These are phyloP conservation scores for Sutorius australiensis DNA, from an alignment of 768 basidiomycete genomes.

Conservation along the genomic window DNA sequence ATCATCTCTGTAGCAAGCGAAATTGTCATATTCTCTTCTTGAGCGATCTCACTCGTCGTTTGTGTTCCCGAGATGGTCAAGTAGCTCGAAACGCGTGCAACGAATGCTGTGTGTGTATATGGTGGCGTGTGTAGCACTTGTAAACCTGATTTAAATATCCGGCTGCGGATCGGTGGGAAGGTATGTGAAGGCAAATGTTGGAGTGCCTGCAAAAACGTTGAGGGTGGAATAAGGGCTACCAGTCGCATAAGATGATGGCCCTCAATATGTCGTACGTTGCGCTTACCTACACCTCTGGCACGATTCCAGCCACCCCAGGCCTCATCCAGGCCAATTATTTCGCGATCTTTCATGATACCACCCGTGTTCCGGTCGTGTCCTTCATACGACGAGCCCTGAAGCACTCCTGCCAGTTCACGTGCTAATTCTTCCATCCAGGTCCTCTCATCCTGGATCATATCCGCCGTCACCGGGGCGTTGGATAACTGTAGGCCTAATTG, in stretches of 20 bases:
- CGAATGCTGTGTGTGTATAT: constrained; percentile 66
- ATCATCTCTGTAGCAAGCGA: constrained; percentile 79
- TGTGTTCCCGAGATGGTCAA: constrained; percentile 49
- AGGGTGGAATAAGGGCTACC: constrained; percentile 86
- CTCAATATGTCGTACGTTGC: neutral
- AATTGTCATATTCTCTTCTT: constrained; percentile 66
- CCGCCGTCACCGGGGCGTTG: constrained; percentile 78
- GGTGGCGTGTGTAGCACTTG: constrained; percentile 80
- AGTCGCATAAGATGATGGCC: neutral
- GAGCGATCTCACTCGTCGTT: constrained; percentile 69
- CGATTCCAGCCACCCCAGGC: constrained; percentile 97
- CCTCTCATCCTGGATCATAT: constrained; percentile 82
- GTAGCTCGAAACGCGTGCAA: constrained; percentile 55
- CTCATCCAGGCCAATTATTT: constrained; percentile 85
- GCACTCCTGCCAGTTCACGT: constrained; percentile 70
- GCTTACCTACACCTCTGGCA: constrained; percentile 79
- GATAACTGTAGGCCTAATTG: constrained; percentile 80
- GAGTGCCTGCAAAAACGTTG: constrained; percentile 74
- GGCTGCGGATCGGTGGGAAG: constrained; percentile 58
- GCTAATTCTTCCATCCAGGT: constrained; percentile 80
- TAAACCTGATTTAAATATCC: constrained; percentile 70
- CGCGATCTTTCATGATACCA: constrained; percentile 76
- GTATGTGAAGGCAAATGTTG: constrained; percentile 66
- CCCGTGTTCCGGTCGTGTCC: constrained; percentile 17
- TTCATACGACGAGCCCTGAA: constrained; percentile 45